Conservation (phyloP, 495 filamentous ascomycete species). For the Darksidea phi region DNA sequence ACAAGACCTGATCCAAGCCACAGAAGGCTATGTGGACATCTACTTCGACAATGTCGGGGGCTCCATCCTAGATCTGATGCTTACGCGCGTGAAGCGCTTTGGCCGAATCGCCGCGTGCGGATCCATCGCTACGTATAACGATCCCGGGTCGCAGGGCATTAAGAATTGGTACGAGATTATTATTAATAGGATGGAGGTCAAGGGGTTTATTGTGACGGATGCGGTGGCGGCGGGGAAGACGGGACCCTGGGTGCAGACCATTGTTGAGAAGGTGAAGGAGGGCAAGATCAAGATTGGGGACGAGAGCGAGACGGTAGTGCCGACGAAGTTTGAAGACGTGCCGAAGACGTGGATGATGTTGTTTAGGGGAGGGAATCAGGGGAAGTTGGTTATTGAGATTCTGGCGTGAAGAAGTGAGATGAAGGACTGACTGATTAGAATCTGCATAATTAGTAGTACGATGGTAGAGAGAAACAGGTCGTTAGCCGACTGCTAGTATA, state of each 20-base stretch:
- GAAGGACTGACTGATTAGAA: background rate
- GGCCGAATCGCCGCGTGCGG: constrained; percentile 66
- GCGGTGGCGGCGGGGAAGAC: constrained; percentile 19
- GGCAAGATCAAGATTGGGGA: constrained; percentile 43
- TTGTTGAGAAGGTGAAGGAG: constrained; percentile 49
- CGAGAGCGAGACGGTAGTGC: constrained; percentile 40
- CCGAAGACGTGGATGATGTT: constrained; percentile 45
- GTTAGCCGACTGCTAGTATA: too few species aligned
- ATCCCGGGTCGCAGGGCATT: constrained; percentile 38
- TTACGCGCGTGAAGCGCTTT: constrained; percentile 53
- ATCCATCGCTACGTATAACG: constrained; percentile 53
- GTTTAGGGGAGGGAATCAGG: constrained; percentile 42
- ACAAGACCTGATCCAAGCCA: constrained; percentile 57
- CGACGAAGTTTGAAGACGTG: constrained; percentile 44
- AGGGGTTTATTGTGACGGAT: constrained; percentile 65
- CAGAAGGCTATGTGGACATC: constrained; percentile 63
- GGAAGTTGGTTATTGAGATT: constrained; percentile 43
- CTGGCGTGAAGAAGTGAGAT: background rate
- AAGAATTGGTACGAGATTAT: constrained; percentile 57
- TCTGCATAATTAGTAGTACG: background rate
- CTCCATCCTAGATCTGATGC: constrained; percentile 61
- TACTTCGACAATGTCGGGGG: constrained; percentile 75
- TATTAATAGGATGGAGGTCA: constrained; percentile 52
- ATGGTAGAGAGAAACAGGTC: too few species aligned
- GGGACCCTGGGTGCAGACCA: constrained; percentile 39